A percentile compares a stretch with the other conserved stretches of the same genome.
Conservation (phyloP, 345 rosid species). For the Salix exigua region DNA sequence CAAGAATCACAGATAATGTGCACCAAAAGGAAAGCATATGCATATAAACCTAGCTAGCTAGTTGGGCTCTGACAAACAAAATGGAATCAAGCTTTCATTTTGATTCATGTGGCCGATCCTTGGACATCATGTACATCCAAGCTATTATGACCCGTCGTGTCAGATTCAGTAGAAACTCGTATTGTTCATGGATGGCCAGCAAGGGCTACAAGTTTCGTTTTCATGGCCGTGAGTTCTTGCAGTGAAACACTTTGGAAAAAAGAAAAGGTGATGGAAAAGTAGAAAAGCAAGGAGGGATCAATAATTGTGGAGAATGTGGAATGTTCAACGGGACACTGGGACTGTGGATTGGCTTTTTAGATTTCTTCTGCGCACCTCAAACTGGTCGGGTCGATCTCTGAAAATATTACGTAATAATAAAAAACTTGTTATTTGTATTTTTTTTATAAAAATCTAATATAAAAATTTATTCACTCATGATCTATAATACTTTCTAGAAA, state of each 20-base stretch:
- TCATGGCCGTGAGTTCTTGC: not conserved
- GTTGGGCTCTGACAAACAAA: not conserved
- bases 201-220: not conserved
- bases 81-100: not conserved
- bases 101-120: not conserved
- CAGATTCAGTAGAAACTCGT: not conserved
- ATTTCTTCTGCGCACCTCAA: conserved; percentile 14
- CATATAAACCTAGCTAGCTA: not conserved
- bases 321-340: not conserved
- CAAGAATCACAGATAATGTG: no score
- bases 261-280: not conserved
- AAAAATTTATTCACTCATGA: no score
- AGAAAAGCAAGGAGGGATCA: not conserved
- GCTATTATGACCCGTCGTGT: not conserved
- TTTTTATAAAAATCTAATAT: no score
- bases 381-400: accelerated
- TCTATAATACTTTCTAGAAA: no score
- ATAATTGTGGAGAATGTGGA: conserved; percentile 9
- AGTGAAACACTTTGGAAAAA: not conserved
- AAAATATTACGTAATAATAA: no score
- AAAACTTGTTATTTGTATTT: no score
- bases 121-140: not conserved
- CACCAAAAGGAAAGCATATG: not conserved
- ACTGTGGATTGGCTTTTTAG: not conserved
- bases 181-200: not conserved